Conservation (phyloP, 2,329 filamentous ascomycete genomes). For the Phialophora expanda region DNA sequence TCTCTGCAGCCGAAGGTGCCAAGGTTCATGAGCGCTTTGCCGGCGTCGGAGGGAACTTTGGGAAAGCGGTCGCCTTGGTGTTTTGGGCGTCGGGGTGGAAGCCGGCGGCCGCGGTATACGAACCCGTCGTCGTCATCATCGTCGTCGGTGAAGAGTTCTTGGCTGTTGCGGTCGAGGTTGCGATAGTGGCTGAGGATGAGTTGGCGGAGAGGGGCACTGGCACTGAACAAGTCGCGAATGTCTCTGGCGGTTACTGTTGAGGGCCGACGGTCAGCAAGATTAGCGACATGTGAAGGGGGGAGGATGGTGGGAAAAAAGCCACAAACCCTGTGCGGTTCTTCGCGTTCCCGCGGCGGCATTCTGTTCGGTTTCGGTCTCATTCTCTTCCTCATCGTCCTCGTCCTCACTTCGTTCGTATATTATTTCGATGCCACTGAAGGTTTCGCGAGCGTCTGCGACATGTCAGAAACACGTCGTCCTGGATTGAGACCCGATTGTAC, state of each 20-base stretch:
- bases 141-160: constrained; percentile 45
- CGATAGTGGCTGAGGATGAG: constrained; percentile 49
- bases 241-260: constrained; percentile 34
- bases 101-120: constrained; percentile 47
- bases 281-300: background rate
- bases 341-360: constrained; percentile 18
- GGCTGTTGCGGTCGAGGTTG: constrained; percentile 44
- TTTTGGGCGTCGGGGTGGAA: constrained; percentile 55
- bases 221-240: constrained; percentile 29
- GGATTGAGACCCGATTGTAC: constrained; percentile 17
- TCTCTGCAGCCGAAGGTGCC: constrained; percentile 78
- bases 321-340: constrained; percentile 31
- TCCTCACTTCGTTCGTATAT: constrained; percentile 55
- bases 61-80: constrained; percentile 66
- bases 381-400: constrained; percentile 70
- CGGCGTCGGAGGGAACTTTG: constrained; percentile 80
- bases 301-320: constrained; percentile 1
- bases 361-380: constrained; percentile 48
- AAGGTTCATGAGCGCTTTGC: constrained; percentile 77
- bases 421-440: constrained; percentile 37
- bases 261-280: background rate
- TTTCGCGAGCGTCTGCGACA: constrained; percentile 36
- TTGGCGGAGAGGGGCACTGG: constrained; percentile 54
- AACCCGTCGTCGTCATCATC: constrained; percentile 44
- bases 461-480: constrained; percentile 2